Evolutionary conservation across 306 rosid genomes (phyloP).

Genomic region (Cucurbita pepo): DNA sequence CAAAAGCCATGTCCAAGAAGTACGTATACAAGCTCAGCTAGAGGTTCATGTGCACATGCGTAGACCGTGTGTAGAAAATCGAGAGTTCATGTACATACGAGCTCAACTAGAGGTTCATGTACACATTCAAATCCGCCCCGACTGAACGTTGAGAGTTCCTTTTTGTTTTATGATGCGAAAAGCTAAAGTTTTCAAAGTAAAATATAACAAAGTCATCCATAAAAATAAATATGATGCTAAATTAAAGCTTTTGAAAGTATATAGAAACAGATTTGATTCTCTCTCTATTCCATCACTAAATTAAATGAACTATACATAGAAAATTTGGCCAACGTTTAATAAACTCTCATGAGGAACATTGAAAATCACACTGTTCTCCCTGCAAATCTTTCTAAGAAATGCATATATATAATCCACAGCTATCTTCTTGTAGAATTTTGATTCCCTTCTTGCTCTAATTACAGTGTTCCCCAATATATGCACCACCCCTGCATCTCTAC

Average conservation of each 20-base stretch:
- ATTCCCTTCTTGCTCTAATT: slow-evolving; percentile 59
- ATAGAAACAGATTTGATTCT: neutral
- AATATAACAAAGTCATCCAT: neutral
- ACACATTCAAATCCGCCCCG: no score
- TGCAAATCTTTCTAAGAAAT: slow-evolving; percentile 83
- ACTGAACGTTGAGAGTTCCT: no score
- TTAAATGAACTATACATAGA: slow-evolving; percentile 41
- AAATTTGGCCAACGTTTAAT: slow-evolving; percentile 81
- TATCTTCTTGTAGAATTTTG: slow-evolving; percentile 53
- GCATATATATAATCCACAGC: slow-evolving; percentile 78
- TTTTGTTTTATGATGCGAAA: no score
- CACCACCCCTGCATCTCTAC: slow-evolving; percentile 88
- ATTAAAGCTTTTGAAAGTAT: neutral
- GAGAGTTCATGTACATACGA: no score
- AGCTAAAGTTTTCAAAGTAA: neutral
- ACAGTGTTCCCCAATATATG: slow-evolving; percentile 87
- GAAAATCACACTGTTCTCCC: slow-evolving; percentile 88
- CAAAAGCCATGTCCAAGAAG: no score
- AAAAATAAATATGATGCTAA: neutral
- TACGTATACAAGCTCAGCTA: no score
- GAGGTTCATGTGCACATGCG: no score
- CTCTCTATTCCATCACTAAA: neutral
- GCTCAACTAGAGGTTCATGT: no score
- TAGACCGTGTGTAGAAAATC: no score
- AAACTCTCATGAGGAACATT: slow-evolving; percentile 95